These are phyloP conservation scores for Aspergillus fructus DNA, from an alignment of 2,329 filamentous ascomycete genomes.

Conservation along the genomic window DNA sequence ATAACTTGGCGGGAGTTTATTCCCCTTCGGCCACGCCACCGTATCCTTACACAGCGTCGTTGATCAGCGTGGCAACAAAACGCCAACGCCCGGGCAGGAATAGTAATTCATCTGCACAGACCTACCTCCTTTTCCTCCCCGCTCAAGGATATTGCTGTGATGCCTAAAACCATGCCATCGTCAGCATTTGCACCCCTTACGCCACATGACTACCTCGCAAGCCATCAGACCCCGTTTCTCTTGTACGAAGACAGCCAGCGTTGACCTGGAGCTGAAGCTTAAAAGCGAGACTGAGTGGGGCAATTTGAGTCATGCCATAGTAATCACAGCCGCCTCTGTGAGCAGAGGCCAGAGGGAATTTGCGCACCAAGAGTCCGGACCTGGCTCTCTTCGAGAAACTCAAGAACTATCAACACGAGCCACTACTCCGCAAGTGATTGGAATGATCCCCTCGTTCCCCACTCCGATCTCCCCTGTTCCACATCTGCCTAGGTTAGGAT, in stretches of 20 bases:
- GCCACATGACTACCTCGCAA: neutral
- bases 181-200: neutral
- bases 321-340: neutral
- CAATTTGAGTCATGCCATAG: neutral
- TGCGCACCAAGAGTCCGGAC: neutral
- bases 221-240: neutral
- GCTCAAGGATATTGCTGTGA: too few relatives aligned
- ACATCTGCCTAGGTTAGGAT: neutral
- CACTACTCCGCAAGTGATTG: neutral
- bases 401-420: neutral
- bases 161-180: neutral
- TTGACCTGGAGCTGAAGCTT: neutral
- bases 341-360: neutral
- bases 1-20: neutral
- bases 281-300: neutral
- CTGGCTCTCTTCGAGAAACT: neutral
- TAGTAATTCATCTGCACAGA: neutral
- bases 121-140: too few relatives aligned
- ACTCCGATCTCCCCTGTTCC: neutral
- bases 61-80: neutral
- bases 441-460: neutral
- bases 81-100: neutral
- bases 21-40: neutral
- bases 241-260: too few relatives aligned
- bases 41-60: neutral